Conservation (phyloP, 352 stramenopile species). For the Aphanomyces euteiches region DNA sequence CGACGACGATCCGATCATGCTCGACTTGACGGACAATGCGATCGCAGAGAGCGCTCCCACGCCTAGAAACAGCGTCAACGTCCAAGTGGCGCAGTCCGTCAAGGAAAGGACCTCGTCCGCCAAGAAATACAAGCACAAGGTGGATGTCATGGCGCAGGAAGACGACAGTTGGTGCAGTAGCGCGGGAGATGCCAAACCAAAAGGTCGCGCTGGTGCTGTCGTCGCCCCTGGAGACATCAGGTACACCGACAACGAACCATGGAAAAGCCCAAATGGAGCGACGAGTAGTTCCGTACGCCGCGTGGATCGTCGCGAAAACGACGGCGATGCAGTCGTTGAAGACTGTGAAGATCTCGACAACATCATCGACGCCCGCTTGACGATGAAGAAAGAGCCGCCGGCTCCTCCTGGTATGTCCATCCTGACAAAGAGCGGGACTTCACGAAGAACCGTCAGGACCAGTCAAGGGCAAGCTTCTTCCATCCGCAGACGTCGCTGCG, state of each 20-base stretch:
- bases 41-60: no score
- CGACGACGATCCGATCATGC: slow-evolving; percentile 33
- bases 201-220: slow-evolving; percentile 4
- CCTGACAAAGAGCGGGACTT: no score
- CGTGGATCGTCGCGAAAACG: not conserved
- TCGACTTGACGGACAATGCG: not conserved
- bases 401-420: not conserved
- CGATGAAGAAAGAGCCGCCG: slow-evolving; percentile 18
- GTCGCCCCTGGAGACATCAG: slow-evolving; percentile 26
- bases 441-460: not conserved
- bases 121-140: slow-evolving; percentile 4
- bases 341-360: slow-evolving; percentile 51
- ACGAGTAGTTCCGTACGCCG: no score
- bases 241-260: slow-evolving; percentile 1
- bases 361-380: slow-evolving; percentile 30
- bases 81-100: not conserved
- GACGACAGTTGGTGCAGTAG: slow-evolving; percentile 3
- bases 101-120: slow-evolving; percentile 20
- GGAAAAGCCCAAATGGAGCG: not conserved
- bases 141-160: not conserved
- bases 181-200: not conserved
- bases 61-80: not conserved
- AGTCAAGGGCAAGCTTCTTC: slow-evolving; percentile 32
- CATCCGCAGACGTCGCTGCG: slow-evolving; percentile 44
- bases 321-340: slow-evolving; percentile 36